These are phyloP conservation scores for Primulina huaijiensis DNA, from an alignment of 257 asterid species.

Conservation along the genomic window DNA sequence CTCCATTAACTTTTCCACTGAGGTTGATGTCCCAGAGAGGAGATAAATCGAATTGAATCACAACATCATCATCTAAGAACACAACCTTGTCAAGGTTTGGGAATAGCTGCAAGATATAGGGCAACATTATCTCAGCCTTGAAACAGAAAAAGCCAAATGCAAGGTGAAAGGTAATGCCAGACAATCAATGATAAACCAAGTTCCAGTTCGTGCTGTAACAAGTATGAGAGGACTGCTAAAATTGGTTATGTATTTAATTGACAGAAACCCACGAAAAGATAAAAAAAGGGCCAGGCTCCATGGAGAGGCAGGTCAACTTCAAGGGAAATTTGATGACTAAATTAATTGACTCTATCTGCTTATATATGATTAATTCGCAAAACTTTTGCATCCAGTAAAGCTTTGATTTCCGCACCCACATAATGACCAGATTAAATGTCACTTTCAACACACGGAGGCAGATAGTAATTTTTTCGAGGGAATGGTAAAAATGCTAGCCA, in stretches of 20 bases:
- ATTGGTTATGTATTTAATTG: background rate
- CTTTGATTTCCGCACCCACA: background rate
- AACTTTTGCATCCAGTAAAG: background rate
- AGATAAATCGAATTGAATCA: constrained; percentile 77
- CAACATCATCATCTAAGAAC: constrained; percentile 90
- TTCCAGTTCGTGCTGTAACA: constrained; percentile 16
- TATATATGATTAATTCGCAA: background rate
- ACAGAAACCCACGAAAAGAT: constrained; percentile 15
- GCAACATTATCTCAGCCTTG: constrained; percentile 9
- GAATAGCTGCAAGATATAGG: constrained; percentile 61
- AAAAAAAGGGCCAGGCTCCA: constrained; percentile 7
- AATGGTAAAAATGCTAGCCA: constrained; percentile 9
- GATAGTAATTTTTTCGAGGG: constrained; percentile 5
- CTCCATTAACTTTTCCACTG: constrained; percentile 87
- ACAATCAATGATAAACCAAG: constrained; percentile 2
- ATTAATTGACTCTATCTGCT: constrained; percentile 19
- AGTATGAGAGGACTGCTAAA: constrained; percentile 8
- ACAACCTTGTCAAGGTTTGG: constrained; percentile 89
- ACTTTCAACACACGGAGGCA: constrained; percentile 18
- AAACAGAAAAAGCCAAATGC: constrained; percentile 21
- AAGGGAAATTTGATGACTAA: constrained; percentile 13
- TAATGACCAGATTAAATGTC: constrained; percentile 14
- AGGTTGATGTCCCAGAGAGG: constrained; percentile 85
- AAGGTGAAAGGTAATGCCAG: constrained; percentile 18
- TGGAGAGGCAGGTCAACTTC: constrained; percentile 9